Evolutionary conservation across 1,139 yeast genomes (phyloP).

Genomic region (Sugiyamaella grinbergsii): DNA sequence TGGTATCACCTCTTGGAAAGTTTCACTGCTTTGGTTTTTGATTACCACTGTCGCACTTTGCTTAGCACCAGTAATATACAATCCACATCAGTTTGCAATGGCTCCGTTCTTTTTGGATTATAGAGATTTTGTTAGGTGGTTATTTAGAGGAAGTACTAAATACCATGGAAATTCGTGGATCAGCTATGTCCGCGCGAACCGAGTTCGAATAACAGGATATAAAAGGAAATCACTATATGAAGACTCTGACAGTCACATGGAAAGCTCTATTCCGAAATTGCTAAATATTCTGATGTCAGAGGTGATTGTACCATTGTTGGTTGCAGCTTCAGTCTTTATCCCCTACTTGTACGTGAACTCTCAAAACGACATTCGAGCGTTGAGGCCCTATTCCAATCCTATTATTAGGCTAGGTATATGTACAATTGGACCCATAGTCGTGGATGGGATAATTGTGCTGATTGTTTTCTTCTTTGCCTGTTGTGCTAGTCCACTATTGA

Average conservation of each 20-base stretch:
- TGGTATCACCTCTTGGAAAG: conserved; percentile 71
- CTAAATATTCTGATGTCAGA: conserved; percentile 55
- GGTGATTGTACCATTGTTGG: conserved; percentile 49
- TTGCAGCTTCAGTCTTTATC: conserved; percentile 48
- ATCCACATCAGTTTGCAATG: conserved; percentile 81
- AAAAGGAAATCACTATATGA: conserved; percentile 45
- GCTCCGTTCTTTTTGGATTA: conserved; percentile 74
- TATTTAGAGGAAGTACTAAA: conserved; percentile 61
- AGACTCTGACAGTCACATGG: conserved; percentile 31
- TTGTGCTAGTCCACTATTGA: conserved; percentile 62
- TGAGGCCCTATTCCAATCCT: conserved; percentile 52
- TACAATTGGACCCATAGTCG: conserved; percentile 54
- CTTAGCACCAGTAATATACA: conserved; percentile 77
- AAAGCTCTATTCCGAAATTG: conserved; percentile 49
- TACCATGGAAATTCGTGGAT: conserved; percentile 63
- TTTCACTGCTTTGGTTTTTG: conserved; percentile 82
- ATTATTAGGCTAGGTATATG: conserved; percentile 55
- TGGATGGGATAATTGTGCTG: conserved; percentile 50
- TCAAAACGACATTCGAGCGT: conserved; percentile 60
- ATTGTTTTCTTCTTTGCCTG: conserved; percentile 53
- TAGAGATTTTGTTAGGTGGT: conserved; percentile 64
- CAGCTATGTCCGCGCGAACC: conserved; percentile 51
- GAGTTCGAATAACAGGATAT: conserved; percentile 69
- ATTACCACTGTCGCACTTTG: conserved; percentile 70
- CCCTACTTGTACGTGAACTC: conserved; percentile 73